phyloP scores from a whole-genome alignment of 495 filamentous ascomycete genomes.

The Lasiosphaeria ovina region DNA sequence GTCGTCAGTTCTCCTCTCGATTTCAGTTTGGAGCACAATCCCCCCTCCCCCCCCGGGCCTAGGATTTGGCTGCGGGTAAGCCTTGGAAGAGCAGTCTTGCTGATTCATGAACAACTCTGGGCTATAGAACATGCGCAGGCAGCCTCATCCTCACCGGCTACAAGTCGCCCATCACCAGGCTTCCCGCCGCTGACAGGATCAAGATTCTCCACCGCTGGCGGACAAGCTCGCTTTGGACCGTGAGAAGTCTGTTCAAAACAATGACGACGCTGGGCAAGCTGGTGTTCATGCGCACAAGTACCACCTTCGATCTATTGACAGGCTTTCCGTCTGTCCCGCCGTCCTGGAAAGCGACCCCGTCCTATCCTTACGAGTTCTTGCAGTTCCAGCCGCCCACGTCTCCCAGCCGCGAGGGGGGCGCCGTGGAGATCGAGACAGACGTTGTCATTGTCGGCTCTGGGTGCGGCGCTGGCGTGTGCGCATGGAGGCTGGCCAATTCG shows the following conservation, averaged over 20 bases:
- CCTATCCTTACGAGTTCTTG: conserved; percentile 48
- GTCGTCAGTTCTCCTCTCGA: conserved; percentile 21
- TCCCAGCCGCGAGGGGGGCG: conserved; percentile 13
- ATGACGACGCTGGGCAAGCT: conserved; percentile 55
- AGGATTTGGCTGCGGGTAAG: no score
- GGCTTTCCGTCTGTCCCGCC: conserved; percentile 62
- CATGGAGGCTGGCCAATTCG: conserved; percentile 70
- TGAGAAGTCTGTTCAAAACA: conserved; percentile 56
- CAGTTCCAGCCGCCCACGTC: conserved; percentile 36
- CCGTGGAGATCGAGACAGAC: conserved; percentile 66
- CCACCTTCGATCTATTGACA: conserved; percentile 54
- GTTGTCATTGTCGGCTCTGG: conserved; percentile 85
- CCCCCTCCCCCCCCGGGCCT: no score
- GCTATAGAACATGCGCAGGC: conserved; percentile 62
- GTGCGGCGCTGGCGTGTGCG: conserved; percentile 80
- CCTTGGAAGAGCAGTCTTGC: background rate
- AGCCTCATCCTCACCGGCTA: conserved; percentile 67
- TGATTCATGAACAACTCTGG: background rate
- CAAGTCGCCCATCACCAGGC: conserved; percentile 59
- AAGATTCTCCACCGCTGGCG: conserved; percentile 60
- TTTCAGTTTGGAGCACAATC: no score
- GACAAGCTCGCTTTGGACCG: conserved; percentile 54
- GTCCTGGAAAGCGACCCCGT: conserved; percentile 57
- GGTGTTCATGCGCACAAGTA: conserved; percentile 59
- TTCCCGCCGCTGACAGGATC: conserved; percentile 59